Base-by-base conservation (phyloP, 306 rosid species). In the Lathyrus aphaca region DNA sequence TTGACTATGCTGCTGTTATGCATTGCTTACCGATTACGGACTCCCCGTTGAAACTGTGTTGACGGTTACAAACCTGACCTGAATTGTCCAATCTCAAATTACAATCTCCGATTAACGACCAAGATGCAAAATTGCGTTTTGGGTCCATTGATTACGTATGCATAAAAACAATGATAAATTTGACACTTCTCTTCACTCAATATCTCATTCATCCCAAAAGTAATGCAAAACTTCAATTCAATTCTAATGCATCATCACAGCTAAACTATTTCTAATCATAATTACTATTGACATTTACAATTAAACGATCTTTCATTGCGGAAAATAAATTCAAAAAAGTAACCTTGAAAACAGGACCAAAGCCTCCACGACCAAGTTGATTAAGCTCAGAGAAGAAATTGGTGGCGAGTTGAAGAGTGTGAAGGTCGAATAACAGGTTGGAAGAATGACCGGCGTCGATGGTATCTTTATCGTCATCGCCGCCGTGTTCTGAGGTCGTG, bases 301-400 rank as follows among this genome's bases (percentile, higher is more conserved):
- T 32, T 32, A 32, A 32, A 32, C 38, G 6, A 32, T 32, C 38
- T 32, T 32, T 6, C 8, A 32, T 6, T 1, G 8, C 1, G 6
- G 6, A 35, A 35, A 1, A 35, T 0, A 7, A 35, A 7, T 7
- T 1, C 0, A 7, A 35, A 35, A 35, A 35, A 35, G 19, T 56
- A 27, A 92, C 97, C 97, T 86, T 91, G 82, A 72, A 91, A 18
- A 91, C 97, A 4, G 96, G 95, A 5, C 97, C 97, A 64, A 92
- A 92, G n/a, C 98, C 98, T 6, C 98, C 98, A 57, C 86, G 96
- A 16, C 98, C 98, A 45, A 92, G 91, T 61, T 84, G 82, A 69
- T 92, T 92, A 38, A 77, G 61, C 4, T 80, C 82, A 58, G 92
- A 84, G 86, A 92, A 92, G 81, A 81, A 86, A 67, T 84, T 79